Base-by-base conservation (phyloP, 2,329 filamentous ascomycete genomes). In the Graphium sp. region DNA sequence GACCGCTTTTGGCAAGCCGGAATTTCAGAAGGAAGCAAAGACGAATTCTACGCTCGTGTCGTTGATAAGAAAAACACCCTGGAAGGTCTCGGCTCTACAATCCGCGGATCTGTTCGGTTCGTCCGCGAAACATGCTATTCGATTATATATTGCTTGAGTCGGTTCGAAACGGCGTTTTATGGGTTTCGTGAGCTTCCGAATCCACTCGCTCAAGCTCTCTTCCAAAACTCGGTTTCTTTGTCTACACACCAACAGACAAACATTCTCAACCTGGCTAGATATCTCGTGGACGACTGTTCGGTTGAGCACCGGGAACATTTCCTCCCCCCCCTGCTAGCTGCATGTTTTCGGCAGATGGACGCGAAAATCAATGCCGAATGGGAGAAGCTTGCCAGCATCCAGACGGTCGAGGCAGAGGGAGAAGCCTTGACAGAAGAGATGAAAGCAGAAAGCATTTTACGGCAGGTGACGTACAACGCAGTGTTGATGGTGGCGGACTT, bases 1-100 rank as follows among this genome's bases (percentile, higher is more conserved):
- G 89, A 98, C 50, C 69, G 89, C 15, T 98, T 98, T 49, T 98
- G 89, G 89, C 89, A 98, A 58, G 83, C 85, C 6, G 89, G 89
- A 7, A 98, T 98, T 28, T 95, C 89, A 0, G 80, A 77, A 35
- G 89, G 92, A 16, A 95, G 82, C 41, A 84, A 89, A 47, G 89
- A 95, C 36, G 87, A 95, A 33, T 98, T 98, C 47, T 95, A 94
- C 49, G 80, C 83, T 18, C 72, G 82, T 22, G 87, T 98, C 3
- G 73, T 83, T 32, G 79, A 83, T 18, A 93, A 89, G 32, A 92
- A 84, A 50, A 69, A 67, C 22, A 93, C 84, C 0, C 70, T 93
- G 32, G 89, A 98, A 51, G 89, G 89, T 1, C 79, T 98, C 36
- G 87, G 85, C 5, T 95, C 87, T 2, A 85, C 84, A 1, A 83